Base-by-base conservation (phyloP, 2,329 filamentous ascomycete genomes). In the Lachnellula suecica region DNA sequence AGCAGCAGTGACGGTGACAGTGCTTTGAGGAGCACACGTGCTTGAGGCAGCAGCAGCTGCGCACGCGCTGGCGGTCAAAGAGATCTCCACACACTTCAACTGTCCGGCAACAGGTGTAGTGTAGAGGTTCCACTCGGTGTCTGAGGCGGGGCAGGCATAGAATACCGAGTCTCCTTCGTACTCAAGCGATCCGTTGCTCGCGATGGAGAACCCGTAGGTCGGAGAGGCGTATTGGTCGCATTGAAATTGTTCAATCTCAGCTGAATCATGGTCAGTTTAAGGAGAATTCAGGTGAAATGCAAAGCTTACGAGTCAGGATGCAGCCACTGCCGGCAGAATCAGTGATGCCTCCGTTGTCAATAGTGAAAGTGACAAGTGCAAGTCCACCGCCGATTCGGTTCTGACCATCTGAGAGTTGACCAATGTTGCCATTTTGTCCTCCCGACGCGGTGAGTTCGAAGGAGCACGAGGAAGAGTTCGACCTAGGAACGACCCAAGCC, bases 401-500 rank as follows among this genome's bases (percentile, higher is more conserved):
- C 70, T 88, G 84, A 8, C 85, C 85, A 65, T 85, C 81, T 47
- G 56, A 61, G 34, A 88, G 73, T 64, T 88, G 79, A 10, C 81
- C 83, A 38, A 88, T 70, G 4, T 71, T 65, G n/a, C 83, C 81
- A 25, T 74, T 72, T 17, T 71, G 67, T 51, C 70, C 72, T 17
- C 79, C 79, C 34, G 71, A 71, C 31, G 79, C 76, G 4, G 70
- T 73, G 31, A 85, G 63, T 53, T 74, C 70, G 67, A 85, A 84
- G 57, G 75, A 76, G 62, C 81, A 35, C 17, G 31, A 35, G 31
- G 31, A 81, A 43, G 64, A 69, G 35, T 31, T 15, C 29, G 66
- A 66, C 44, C 62, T 59, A 43, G 72, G 66, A 52, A 66, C 53
- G 51, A 72, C 65, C 23, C 74, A 65, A 43, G 74, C 75, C 58